phyloP scores from a whole-genome alignment of 192 early-diverging fungal species.

The Coemansia sp. region DNA sequence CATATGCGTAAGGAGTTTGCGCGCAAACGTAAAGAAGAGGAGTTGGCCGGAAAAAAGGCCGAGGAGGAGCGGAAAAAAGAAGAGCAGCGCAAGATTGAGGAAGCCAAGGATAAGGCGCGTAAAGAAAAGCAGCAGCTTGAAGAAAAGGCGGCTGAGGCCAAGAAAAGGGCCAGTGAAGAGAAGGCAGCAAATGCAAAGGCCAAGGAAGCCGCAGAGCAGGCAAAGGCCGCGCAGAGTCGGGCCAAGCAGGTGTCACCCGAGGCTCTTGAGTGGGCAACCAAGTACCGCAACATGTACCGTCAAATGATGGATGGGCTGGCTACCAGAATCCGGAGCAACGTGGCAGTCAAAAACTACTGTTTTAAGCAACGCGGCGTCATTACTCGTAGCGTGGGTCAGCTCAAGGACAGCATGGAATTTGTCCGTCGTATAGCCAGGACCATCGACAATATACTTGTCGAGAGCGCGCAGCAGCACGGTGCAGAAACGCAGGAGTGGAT shows the following conservation, averaged over 20 bases:
- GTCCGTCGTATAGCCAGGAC: slow-evolving; percentile 22
- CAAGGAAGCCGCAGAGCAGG: neutral
- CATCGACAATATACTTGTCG: slow-evolving; percentile 19
- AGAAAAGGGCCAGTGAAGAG: neutral
- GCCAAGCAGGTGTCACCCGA: slow-evolving; percentile 13
- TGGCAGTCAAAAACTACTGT: slow-evolving; percentile 17
- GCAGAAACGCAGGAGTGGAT: slow-evolving; percentile 39
- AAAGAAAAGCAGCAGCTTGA: neutral
- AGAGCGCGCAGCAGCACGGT: slow-evolving; percentile 7
- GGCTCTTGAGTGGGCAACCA: slow-evolving; percentile 29
- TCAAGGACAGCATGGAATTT: slow-evolving; percentile 45
- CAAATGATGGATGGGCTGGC: slow-evolving; percentile 26
- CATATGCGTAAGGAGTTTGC: slow-evolving; percentile 36
- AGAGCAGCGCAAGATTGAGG: neutral
- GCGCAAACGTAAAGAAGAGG: slow-evolving; percentile 7
- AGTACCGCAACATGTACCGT: slow-evolving; percentile 33
- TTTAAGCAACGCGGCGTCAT: slow-evolving; percentile 43
- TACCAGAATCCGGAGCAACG: slow-evolving; percentile 17
- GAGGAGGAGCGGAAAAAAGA: neutral
- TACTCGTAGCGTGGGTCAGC: slow-evolving; percentile 44
- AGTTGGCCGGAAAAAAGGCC: slow-evolving; percentile 12
- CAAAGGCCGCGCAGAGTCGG: neutral
- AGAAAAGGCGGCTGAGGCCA: neutral
- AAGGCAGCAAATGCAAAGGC: neutral
- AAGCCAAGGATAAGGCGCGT: neutral